Base-by-base conservation (phyloP, 2,329 filamentous ascomycete genomes). In the Stemphylium vesicarium region DNA sequence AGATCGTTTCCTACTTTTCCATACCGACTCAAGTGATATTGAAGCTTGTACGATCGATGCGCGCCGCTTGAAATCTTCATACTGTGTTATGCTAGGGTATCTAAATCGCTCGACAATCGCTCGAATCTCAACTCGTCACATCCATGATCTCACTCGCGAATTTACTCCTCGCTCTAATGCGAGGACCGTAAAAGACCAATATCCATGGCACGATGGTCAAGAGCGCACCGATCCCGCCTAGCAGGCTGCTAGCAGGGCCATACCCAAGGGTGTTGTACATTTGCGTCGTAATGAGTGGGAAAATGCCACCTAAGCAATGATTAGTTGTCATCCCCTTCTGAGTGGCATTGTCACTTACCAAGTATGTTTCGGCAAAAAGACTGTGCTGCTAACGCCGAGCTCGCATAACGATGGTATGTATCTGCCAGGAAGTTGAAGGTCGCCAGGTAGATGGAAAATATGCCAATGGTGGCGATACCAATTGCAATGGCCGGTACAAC, bases 381-480 rank as follows among this genome's bases (percentile, higher is more conserved):
- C 78, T 96, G 92, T 0, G 92, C 91, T 0, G 93, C 93, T 5
- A 96, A 79, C 0, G 93, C 92, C 0, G 90, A 95, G 35, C 88
- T 92, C 0, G 93, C 91, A 66, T 94, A 96, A 2, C 84, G 81
- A 70, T 92, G 89, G 74, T 96, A 97, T 1, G 88, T 88, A 70
- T 97, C 93, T 16, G 92, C 92, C 1, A 97, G 82, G 65, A 96
- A 97, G 72, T 97, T 97, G 79, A 97, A 96, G 0, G 92, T 90
- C 2, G 92, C 88, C 1, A 97, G 82, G 70, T 74, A 73, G 32
- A 97, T 86, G 36, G 86, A 88, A 73, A 91, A 94, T 61, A 97
- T 96, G 4, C 24, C 93, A 89, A 94, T 90, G 0, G 90, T 94
- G 0, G 91, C 88, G 55, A 92, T 84, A 0, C 82, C 85, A 31